These are phyloP conservation scores for Fusarium avenaceum DNA, from an alignment of 2,329 filamentous ascomycete genomes.

Conservation along the genomic window DNA sequence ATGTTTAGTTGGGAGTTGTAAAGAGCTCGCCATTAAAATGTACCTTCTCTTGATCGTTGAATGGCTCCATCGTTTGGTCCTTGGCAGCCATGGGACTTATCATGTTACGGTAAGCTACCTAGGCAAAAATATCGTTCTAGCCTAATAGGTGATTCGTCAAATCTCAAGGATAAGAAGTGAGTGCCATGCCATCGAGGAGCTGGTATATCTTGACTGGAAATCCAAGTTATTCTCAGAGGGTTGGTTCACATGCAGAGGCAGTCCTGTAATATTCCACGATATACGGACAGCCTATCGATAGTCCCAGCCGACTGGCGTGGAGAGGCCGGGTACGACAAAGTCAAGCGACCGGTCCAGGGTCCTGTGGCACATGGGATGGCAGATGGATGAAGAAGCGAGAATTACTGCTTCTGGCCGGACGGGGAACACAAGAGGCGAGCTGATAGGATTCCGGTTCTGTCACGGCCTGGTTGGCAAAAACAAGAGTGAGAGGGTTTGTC, in stretches of 20 bases:
- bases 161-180: neutral
- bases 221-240: too few relatives aligned
- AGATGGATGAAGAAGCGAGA: constrained; percentile 41
- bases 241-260: neutral
- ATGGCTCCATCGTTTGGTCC: constrained; percentile 47
- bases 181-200: constrained; percentile 11
- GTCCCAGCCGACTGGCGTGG: constrained; percentile 28
- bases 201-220: too few relatives aligned
- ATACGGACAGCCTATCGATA: constrained; percentile 10
- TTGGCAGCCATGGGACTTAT: too few relatives aligned
- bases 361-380: constrained; percentile 35
- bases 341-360: constrained; percentile 35
- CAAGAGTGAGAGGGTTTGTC: neutral
- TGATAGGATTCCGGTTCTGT: neutral
- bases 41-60: constrained; percentile 68
- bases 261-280: neutral
- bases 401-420: constrained; percentile 26
- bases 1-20: constrained; percentile 11
- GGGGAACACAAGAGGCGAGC: constrained; percentile 23
- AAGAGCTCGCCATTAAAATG: constrained; percentile 8
- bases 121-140: neutral
- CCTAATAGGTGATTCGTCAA: neutral
- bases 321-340: constrained; percentile 33
- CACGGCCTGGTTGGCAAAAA: neutral
- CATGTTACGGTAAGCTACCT: too few relatives aligned